phyloP scores from a whole-genome alignment of 768 basidiomycete species.

The Kwoniella dejecticola region DNA sequence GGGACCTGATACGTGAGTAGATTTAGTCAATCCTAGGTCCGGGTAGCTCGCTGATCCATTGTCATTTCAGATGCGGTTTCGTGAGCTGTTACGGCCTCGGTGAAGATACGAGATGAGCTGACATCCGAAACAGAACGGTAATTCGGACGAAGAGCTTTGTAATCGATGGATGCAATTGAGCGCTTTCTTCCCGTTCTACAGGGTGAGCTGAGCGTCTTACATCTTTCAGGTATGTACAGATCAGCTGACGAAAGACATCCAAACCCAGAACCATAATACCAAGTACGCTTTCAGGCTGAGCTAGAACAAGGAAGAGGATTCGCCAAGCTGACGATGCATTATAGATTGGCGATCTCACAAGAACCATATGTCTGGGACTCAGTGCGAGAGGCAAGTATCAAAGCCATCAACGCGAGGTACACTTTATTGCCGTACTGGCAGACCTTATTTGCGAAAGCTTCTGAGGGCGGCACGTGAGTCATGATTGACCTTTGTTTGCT shows the following conservation, averaged over 20 bases:
- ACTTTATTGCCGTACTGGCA: slow-evolving; percentile 74
- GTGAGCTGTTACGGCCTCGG: too few species aligned
- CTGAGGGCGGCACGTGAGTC: slow-evolving; percentile 38
- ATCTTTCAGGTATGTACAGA: not conserved
- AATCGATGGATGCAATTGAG: slow-evolving; percentile 85
- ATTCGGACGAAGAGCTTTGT: slow-evolving; percentile 78
- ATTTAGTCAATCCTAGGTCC: too few species aligned
- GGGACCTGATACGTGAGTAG: slow-evolving; percentile 75
- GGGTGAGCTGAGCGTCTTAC: slow-evolving; percentile 43
- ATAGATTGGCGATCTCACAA: slow-evolving; percentile 56
- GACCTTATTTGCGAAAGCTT: slow-evolving; percentile 38
- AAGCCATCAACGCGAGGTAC: slow-evolving; percentile 72
- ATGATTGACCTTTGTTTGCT: too few species aligned
- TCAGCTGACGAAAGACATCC: slow-evolving; percentile 2
- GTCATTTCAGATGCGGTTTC: slow-evolving; percentile 9
- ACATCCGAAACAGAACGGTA: slow-evolving; percentile 54
- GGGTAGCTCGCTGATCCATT: not conserved
- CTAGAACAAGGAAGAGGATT: slow-evolving; percentile 5
- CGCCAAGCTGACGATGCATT: not conserved
- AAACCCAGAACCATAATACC: slow-evolving; percentile 61
- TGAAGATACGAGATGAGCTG: not conserved
- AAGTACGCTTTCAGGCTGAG: slow-evolving; percentile 55
- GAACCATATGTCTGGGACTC: slow-evolving; percentile 81
- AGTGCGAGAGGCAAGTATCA: slow-evolving; percentile 72
- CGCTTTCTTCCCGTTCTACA: slow-evolving; percentile 78